phyloP scores from a whole-genome alignment of 768 basidiomycete species.

The Boletus fagicola region DNA sequence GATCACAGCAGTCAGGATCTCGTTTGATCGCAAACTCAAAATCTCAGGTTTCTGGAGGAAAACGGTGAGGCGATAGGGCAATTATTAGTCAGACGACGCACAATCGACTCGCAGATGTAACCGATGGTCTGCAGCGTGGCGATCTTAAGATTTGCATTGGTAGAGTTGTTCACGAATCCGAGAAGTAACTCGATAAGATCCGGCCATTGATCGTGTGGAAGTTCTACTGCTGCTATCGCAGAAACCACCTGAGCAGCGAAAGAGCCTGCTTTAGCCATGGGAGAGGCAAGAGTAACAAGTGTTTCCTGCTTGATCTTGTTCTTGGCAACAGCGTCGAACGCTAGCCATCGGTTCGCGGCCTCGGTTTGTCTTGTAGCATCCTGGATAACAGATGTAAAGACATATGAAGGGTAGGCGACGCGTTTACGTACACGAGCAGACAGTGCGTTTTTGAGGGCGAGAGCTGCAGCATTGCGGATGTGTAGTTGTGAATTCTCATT shows the following conservation, averaged over 20 bases:
- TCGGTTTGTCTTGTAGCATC: constrained; percentile 73
- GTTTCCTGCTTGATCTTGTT: constrained; percentile 85
- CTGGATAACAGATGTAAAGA: constrained; percentile 41
- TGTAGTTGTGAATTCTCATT: constrained; percentile 69
- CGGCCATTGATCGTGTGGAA: constrained; percentile 85
- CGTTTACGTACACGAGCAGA: constrained; percentile 74
- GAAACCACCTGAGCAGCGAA: constrained; percentile 93
- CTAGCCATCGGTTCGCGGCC: constrained; percentile 78
- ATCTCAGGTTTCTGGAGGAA: constrained; percentile 85
- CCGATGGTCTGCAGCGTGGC: constrained; percentile 94
- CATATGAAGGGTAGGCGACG: constrained; percentile 13
- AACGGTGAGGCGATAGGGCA: constrained; percentile 7
- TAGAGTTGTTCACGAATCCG: constrained; percentile 75
- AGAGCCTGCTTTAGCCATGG: constrained; percentile 67
- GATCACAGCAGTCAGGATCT: constrained; percentile 97
- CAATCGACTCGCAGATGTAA: constrained; percentile 95
- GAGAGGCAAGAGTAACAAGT: constrained; percentile 77
- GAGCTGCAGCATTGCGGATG: constrained; percentile 91
- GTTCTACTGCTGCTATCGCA: constrained; percentile 90
- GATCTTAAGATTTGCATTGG: constrained; percentile 73
- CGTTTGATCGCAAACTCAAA: constrained; percentile 84
- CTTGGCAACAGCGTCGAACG: constrained; percentile 64
- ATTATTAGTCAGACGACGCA: constrained; percentile 44
- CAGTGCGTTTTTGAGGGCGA: constrained; percentile 95
- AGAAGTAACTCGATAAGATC: constrained; percentile 87